phyloP scores from a whole-genome alignment of 495 filamentous ascomycete genomes.

The Paragyromitra xinjiangensis region DNA sequence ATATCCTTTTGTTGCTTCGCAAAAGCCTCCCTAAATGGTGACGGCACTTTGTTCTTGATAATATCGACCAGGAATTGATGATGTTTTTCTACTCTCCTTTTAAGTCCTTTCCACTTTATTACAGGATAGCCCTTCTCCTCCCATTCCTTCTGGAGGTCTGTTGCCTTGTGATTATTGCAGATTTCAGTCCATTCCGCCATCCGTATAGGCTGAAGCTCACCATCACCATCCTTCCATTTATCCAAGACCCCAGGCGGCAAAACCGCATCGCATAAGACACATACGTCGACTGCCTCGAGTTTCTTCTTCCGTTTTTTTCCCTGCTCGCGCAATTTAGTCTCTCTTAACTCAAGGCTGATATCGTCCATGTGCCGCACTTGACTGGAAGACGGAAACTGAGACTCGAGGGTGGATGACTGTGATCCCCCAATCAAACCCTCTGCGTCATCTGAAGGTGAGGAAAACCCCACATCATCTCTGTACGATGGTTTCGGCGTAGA shows the following conservation, averaged over 20 bases:
- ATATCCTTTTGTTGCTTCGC: slow-evolving; percentile 66
- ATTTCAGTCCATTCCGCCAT: slow-evolving; percentile 64
- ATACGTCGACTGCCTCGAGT: slow-evolving; percentile 27
- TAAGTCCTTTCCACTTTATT: slow-evolving; percentile 78
- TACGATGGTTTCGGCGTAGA: slow-evolving; percentile 14
- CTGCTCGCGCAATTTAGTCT: slow-evolving; percentile 45
- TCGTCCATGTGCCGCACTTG: slow-evolving; percentile 48
- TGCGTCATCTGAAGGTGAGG: slow-evolving; percentile 15
- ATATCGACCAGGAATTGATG: slow-evolving; percentile 66
- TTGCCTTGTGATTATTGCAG: slow-evolving; percentile 74
- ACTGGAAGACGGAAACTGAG: slow-evolving; percentile 33
- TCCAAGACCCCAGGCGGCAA: slow-evolving; percentile 35
- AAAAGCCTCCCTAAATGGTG: slow-evolving; percentile 71
- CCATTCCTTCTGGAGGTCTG: slow-evolving; percentile 70
- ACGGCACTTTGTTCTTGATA: slow-evolving; percentile 66
- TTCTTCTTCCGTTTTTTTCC: slow-evolving; percentile 39
- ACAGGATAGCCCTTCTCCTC: slow-evolving; percentile 72
- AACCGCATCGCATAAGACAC: slow-evolving; percentile 26
- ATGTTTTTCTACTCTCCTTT: slow-evolving; percentile 69
- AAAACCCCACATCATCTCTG: slow-evolving; percentile 1
- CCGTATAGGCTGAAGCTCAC: slow-evolving; percentile 39
- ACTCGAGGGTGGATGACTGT: slow-evolving; percentile 20
- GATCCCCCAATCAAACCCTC: slow-evolving; percentile 20
- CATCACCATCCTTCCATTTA: slow-evolving; percentile 36
- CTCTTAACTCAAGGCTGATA: slow-evolving; percentile 41